Evolutionary conservation across 306 rosid species (phyloP), one percentile per base, ranked within the genome.

Genomic region (Vigna hirtella): DNA sequence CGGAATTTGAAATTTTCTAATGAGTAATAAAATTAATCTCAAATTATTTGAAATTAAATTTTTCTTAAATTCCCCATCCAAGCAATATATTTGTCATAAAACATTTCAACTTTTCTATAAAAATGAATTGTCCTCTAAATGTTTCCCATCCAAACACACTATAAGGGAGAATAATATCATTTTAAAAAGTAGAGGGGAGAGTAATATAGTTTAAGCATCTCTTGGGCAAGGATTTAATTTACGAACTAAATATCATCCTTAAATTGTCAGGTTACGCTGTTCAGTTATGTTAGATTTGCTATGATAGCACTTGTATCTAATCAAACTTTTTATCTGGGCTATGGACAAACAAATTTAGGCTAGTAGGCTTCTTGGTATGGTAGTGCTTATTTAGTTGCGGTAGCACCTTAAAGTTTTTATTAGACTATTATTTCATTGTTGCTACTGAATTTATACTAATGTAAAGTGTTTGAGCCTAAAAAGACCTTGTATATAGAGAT

Each of bases 221-320:
- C 69, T 63, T 63, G 17, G 69, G 48, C 9, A 13, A 63, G 69
- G 48, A 36, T 34, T 6, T 16, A 63, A 16, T 34, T n/a, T 16
- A 14, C 16, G 9, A 32, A 62, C 16, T 15, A 34, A 45, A 22
- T 56, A 56, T 24, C 74, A 42, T 70, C 43, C 48, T 51, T 30
- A 7, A 66, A 48, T 42, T 65, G 49, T 56, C 69, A 30, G 7
- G 48, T 13, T 22, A 61, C 49, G 53, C 51, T 4, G 65, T 15
- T 70, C 71, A 38, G 10, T 62, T 74, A 52, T 68, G 47, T 26
- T 40, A 71, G 9, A 50, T 22, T 66, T 20, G 50, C 67, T 71
- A 5, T 57, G 13, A 6, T 30, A 15, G 45, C 4, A 15, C 6
- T 56, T 53, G 10, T 14, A 38, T 56, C 51, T 83, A 26, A 45